Base-by-base conservation (phyloP, 2,329 filamentous ascomycete genomes). In the Tolypocladium pustulatum region DNA sequence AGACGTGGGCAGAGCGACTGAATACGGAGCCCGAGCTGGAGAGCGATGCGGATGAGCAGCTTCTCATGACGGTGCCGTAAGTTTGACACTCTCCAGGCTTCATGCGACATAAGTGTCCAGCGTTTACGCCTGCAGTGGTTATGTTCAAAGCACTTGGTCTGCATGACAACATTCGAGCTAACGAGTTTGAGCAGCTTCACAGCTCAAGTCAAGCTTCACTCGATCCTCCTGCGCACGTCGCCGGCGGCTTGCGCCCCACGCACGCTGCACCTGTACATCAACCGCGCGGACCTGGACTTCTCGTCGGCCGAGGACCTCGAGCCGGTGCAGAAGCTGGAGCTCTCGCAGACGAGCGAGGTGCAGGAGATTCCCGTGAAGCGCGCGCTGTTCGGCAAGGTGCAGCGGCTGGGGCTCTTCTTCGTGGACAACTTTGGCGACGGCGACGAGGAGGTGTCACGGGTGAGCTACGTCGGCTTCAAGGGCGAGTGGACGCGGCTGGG, bases 401-500 rank as follows among this genome's bases (percentile, higher is more conserved):
- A 90, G 54, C 86, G 82, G 25, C 77, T 99, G 61, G 85, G 87
- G 17, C 78, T 99, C 55, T 97, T 97, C 77, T 89, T 97, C 66
- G 87, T 90, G 66, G 90, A 97, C 71, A 99, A 97, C 70, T 96
- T 93, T 73, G 82, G 85, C 65, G 82, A 84, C 54, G 90, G 85
- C 0, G 89, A 91, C 17, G 90, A 92, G 69, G 90, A 95, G 58
- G 85, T 88, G 58, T 93, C 90, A 52, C 81, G 85, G 55, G 72
- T 97, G 2, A 86, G 80, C 61, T 99, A 97, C 74, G 63, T 97
- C 59, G 94, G 90, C 1, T 97, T 99, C 78, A 92, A 90, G 75
- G 94, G 94, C 30, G 90, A 96, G 74, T 97, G 91, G 81, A 94
- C 94, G 83, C 85, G 86, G 70, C 74, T 96, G 68, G 94, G 88